Conservation (phyloP, 2,329 filamentous ascomycete genomes). For the Cladorrhinum sp. region DNA sequence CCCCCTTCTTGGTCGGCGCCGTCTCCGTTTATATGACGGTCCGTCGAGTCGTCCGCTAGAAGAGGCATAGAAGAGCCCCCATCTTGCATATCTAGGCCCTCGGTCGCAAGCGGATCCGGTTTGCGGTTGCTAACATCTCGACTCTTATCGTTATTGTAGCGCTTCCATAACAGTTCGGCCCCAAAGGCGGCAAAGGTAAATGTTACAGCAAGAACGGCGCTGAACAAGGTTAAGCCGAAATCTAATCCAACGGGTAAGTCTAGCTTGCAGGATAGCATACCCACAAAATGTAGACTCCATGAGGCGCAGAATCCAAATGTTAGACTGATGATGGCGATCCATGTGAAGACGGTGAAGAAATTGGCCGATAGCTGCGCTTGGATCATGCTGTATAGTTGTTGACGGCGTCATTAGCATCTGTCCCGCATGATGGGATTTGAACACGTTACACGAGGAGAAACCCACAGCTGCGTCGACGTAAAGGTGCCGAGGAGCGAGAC, state of each 20-base stretch:
- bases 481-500: constrained; percentile 10
- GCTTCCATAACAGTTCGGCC: constrained; percentile 8
- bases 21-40: not conserved
- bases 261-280: constrained; percentile 8
- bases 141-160: not conserved
- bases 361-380: constrained; percentile 7
- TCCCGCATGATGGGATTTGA: too few species aligned
- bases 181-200: constrained; percentile 6
- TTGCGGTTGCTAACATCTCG: not conserved
- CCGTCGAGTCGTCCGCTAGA: not conserved
- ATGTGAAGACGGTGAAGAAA: constrained; percentile 7
- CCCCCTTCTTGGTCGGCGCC: not conserved
- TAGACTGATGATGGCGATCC: constrained; percentile 5
- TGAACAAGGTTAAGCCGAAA: constrained; percentile 6
- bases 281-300: constrained; percentile 9
- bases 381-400: constrained; percentile 8
- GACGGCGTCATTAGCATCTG: too few species aligned
- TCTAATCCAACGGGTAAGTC: constrained; percentile 5
- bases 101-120: not conserved
- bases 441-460: not conserved
- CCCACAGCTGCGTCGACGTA: constrained; percentile 8
- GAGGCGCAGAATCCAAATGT: constrained; percentile 9
- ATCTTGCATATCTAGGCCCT: not conserved
- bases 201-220: constrained; percentile 5
- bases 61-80: constrained; percentile 1